Base-by-base conservation (phyloP, 2,329 filamentous ascomycete genomes). In the Diaporthe sp. region DNA sequence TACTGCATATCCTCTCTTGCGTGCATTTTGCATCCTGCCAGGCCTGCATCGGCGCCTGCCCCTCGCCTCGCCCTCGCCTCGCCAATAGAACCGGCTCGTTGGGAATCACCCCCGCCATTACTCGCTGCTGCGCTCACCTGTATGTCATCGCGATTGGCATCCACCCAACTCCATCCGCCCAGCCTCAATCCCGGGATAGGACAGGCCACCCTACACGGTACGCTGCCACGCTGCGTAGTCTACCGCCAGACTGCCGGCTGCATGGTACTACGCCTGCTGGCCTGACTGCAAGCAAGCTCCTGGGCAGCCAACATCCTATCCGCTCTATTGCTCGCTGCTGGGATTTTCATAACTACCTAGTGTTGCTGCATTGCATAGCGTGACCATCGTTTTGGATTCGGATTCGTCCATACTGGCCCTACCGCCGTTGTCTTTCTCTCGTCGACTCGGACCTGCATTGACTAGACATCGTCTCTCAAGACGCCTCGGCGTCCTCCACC, bases 51-150 rank as follows among this genome's bases (percentile, higher is more conserved):
- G 12, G 25, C 28, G 22, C 59, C 46, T 62, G 39, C 34, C 42
- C 67, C 65, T 53, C 12, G 34, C 51, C 19, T 37, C 25, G n/a
- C 12, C 46, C 58, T 46, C 59, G 37, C 55, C 34, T 53, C 70
- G 58, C 70, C 70, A 73, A 65, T 73, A 34, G 39, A 42, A n/a
- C 58, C 57, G n/a, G 5, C 58, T n/a, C 59, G 44, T 44, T 73
- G 70, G 70, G 55, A 73, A 65, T 73, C 58, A 65, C 31, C 58
- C 70, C 70, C 70, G 44, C 70, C 70, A 73, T 73, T 65, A 55
- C 58, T 73, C 59, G 58, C 70, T 65, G 15, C 58, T 65, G 70
- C 55, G 70, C 58, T 73, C 70, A 73, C 34, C 46, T 65, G 46
- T 55, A 73, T 73, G 70, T 73, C 70, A 65, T 73, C 58, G 49